phyloP scores from a whole-genome alignment of 768 basidiomycete species.

The Termitomyces sp. region DNA sequence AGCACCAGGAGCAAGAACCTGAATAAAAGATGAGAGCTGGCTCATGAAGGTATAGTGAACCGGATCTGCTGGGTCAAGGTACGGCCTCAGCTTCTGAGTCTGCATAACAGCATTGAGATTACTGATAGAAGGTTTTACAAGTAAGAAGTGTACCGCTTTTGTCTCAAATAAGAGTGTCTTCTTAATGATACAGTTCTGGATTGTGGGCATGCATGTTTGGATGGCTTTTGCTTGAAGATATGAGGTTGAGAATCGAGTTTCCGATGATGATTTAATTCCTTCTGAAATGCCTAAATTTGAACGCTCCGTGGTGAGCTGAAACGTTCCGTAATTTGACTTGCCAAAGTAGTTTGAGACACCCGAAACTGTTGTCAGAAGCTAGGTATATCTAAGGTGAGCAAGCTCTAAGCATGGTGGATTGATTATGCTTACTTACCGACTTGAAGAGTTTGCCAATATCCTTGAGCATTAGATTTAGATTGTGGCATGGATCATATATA shows the following conservation, averaged over 20 bases:
- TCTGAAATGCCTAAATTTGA: neutral
- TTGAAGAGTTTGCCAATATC: slow-evolving; percentile 24
- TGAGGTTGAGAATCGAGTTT: neutral
- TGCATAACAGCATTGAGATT: too few relatives aligned
- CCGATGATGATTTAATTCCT: neutral
- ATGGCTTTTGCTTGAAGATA: neutral
- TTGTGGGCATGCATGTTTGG: neutral
- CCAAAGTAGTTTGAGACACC: neutral
- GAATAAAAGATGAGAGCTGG: neutral
- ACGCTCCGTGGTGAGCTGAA: neutral
- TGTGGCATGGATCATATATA: slow-evolving; percentile 1
- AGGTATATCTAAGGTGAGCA: too few relatives aligned
- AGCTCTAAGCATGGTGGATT: too few relatives aligned
- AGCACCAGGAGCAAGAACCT: slow-evolving; percentile 4
- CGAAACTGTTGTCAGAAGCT: neutral
- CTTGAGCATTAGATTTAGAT: slow-evolving; percentile 28
- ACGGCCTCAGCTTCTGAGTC: neutral
- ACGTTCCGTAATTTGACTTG: neutral
- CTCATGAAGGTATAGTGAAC: slow-evolving; percentile 2
- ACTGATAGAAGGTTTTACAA: too few relatives aligned
- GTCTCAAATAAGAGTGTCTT: neutral
- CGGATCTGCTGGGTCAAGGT: neutral
- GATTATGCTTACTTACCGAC: neutral
- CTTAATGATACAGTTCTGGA: neutral
- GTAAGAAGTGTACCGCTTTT: neutral